Percentiles rank a stretch among this genome's conserved stretches.
phyloP scores from a whole-genome alignment of 345 rosid species.

The Turnera subulata region DNA sequence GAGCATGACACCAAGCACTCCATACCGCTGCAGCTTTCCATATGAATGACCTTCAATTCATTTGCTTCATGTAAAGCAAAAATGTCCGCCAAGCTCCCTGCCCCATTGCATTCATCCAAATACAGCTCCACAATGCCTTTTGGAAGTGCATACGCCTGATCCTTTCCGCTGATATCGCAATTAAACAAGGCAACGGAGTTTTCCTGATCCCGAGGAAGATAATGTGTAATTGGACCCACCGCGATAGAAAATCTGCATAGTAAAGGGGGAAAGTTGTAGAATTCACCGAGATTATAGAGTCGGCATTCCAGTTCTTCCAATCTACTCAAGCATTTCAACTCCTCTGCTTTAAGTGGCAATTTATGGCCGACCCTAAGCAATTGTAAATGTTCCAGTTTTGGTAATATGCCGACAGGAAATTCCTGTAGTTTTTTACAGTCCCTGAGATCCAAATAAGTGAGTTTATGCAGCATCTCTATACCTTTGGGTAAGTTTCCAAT shows the following conservation, averaged over 20 bases:
- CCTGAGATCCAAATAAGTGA: slow-evolving; percentile 11
- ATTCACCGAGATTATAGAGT: neutral
- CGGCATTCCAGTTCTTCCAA: neutral
- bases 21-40: neutral
- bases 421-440: neutral
- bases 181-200: neutral
- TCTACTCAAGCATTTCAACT: neutral
- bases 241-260: neutral
- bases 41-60: neutral
- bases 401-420: neutral
- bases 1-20: neutral
- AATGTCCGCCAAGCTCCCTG: neutral
- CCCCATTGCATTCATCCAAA: neutral
- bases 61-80: neutral
- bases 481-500: slow-evolving; percentile 17
- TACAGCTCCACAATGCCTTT: neutral
- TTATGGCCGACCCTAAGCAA: neutral
- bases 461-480: slow-evolving; percentile 15
- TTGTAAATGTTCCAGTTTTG: neutral
- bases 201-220: neutral
- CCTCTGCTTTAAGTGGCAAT: neutral
- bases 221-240: neutral
- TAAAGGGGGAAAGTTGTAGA: neutral
- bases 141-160: neutral
- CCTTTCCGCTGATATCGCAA: neutral